Conservation (phyloP, 1,284 basidiomycete genomes). For the Cystobasidiaceae sp. region DNA sequence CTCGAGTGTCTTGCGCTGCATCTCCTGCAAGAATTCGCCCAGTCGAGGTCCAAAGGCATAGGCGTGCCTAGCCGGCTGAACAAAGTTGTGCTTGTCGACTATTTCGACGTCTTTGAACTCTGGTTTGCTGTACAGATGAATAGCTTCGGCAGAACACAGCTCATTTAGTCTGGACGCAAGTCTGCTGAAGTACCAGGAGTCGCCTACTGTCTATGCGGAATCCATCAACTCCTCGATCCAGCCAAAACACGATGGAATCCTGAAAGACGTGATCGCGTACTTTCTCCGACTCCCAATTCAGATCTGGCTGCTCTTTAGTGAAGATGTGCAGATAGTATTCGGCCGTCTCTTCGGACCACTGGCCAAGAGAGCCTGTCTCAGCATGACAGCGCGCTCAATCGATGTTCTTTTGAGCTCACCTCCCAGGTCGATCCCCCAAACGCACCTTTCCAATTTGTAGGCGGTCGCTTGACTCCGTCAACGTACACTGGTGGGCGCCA, state of each 20-base stretch:
- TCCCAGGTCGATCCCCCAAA: conserved; percentile 47
- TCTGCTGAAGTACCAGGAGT: too few species aligned
- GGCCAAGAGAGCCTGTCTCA: too few species aligned
- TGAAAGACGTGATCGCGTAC: background rate
- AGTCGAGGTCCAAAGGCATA: conserved; percentile 54
- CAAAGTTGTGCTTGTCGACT: conserved; percentile 17
- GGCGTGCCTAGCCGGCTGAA: conserved; percentile 46
- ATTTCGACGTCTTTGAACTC: conserved; percentile 47
- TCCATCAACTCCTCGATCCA: conserved; percentile 65
- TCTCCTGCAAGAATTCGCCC: conserved; percentile 64
- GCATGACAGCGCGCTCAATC: too few species aligned
- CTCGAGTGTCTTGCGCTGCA: conserved; percentile 57
- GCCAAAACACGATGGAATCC: conserved; percentile 56
- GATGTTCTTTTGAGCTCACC: too few species aligned
- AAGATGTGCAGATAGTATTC: conserved; percentile 73
- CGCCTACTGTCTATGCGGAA: conserved; percentile 54
- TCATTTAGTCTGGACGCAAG: too few species aligned
- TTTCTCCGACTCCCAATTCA: conserved; percentile 68
- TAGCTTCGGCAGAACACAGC: too few species aligned
- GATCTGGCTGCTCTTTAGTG: conserved; percentile 64
- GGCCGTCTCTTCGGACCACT: conserved; percentile 58
- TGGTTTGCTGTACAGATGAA: conserved; percentile 45
- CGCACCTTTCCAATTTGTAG: conserved; percentile 66
- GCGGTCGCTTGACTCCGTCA: conserved; percentile 47
- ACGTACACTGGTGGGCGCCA: conserved; percentile 66